These are phyloP conservation scores for Penicillium verhagenii DNA, from an alignment of 495 filamentous ascomycete species.

Conservation along the genomic window DNA sequence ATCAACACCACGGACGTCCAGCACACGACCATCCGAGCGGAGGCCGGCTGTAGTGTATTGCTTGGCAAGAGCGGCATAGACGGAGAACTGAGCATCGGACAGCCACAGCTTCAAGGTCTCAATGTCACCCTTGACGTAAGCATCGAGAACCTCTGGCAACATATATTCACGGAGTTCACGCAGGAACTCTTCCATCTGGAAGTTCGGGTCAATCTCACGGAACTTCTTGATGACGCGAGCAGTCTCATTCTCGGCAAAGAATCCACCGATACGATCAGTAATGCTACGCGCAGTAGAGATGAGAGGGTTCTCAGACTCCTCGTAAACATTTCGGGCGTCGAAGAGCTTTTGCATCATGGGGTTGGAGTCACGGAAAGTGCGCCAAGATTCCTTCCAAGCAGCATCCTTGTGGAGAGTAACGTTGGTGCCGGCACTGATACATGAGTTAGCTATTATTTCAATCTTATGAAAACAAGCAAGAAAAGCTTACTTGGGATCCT, in stretches of 20 bases:
- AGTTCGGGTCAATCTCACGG: constrained; percentile 91
- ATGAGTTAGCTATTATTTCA: constrained; percentile 22
- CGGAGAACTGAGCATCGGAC: constrained; percentile 88
- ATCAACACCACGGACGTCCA: constrained; percentile 93
- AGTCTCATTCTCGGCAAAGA: constrained; percentile 98
- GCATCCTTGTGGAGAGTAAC: constrained; percentile 95
- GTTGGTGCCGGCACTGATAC: constrained; percentile 82
- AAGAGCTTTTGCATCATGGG: constrained; percentile 88
- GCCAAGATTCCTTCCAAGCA: constrained; percentile 94
- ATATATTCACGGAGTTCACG: constrained; percentile 97
- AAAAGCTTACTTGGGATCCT: constrained; percentile 78
- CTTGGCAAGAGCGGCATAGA: constrained; percentile 90
- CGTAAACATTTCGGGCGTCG: constrained; percentile 75
- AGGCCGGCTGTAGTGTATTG: constrained; percentile 92
- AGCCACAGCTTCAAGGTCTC: constrained; percentile 93
- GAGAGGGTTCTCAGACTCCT: constrained; percentile 94
- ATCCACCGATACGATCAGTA: constrained; percentile 86
- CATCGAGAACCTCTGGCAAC: constrained; percentile 93
- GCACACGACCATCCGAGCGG: constrained; percentile 88
- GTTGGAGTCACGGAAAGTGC: constrained; percentile 83
- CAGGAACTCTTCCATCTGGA: constrained; percentile 92
- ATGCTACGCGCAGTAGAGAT: constrained; percentile 92
- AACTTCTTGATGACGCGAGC: constrained; percentile 96
- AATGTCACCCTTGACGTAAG: constrained; percentile 93
- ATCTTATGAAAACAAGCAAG: neutral